Percentiles rank a stretch among this genome's conserved stretches.
Evolutionary conservation across 192 early-diverging fungal species (phyloP).

Genomic region (Haplosporangium gracile): DNA sequence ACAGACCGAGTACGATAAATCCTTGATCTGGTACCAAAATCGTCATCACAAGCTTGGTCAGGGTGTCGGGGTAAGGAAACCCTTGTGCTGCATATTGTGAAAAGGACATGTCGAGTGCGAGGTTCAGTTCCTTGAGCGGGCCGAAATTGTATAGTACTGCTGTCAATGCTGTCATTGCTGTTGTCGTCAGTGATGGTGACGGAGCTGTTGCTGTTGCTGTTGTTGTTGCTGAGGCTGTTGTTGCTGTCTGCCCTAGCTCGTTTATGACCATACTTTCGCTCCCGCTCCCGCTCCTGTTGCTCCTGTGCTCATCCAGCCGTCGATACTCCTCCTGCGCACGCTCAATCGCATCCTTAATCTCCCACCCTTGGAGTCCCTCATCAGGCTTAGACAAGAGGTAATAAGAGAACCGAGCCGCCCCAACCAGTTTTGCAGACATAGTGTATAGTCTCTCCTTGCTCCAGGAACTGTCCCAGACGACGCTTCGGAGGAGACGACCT

Average conservation of each 20-base stretch:
- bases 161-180: neutral
- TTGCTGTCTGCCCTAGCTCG: neutral
- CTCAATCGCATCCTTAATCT: too few relatives aligned
- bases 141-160: neutral
- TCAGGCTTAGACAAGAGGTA: neutral
- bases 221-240: neutral
- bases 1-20: too few relatives aligned
- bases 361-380: too few relatives aligned
- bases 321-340: too few relatives aligned
- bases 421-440: neutral
- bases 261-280: too few relatives aligned
- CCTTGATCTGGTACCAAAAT: too few relatives aligned
- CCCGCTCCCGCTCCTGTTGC: too few relatives aligned
- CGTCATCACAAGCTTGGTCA: neutral
- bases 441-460: too few relatives aligned
- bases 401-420: neutral
- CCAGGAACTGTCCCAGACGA: neutral
- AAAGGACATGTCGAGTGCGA: neutral
- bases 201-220: neutral
- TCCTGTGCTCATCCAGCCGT: too few relatives aligned
- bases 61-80: neutral
- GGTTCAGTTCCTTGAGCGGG: neutral
- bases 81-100: neutral
- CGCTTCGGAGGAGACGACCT: neutral
- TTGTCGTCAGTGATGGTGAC: neutral